These are phyloP conservation scores for Ophiostoma pallidulum DNA, from an alignment of 2,329 filamentous ascomycete genomes.

Conservation along the genomic window DNA sequence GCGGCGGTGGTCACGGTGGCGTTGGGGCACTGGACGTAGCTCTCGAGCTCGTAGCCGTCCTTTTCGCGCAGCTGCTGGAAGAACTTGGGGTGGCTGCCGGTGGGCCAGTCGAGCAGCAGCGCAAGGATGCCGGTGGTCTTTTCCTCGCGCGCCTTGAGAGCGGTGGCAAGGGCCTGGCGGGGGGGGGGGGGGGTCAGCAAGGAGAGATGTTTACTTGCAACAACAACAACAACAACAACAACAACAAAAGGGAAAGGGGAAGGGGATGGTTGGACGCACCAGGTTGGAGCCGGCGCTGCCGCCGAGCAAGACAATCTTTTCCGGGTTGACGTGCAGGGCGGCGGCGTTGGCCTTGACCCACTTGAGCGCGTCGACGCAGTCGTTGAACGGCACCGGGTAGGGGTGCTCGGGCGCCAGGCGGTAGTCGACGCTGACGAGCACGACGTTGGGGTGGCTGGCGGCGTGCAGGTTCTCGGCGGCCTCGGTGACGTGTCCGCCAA, in stretches of 20 bases:
- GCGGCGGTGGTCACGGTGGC: conserved; percentile 23
- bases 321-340: conserved; percentile 26
- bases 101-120: conserved; percentile 28
- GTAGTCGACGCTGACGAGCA: conserved; percentile 31
- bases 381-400: conserved; percentile 39
- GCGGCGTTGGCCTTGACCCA: conserved; percentile 36
- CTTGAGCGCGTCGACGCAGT: conserved; percentile 39
- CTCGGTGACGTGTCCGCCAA: conserved; percentile 27
- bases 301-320: conserved; percentile 35
- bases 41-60: conserved; percentile 27
- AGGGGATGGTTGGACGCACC: conserved; percentile 17
- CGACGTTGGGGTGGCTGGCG: conserved; percentile 24
- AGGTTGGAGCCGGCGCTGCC: conserved; percentile 42
- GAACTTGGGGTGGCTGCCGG: conserved; percentile 28
- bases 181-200: no score
- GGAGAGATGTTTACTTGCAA: no score
- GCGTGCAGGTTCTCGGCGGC: conserved; percentile 27
- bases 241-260: no score
- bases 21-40: conserved; percentile 26
- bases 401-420: conserved; percentile 39
- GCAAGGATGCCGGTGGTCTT: conserved; percentile 25
- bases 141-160: conserved; percentile 24
- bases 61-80: conserved; percentile 17
- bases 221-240: no score
- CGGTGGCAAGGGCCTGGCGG: conserved; percentile 23